phyloP scores from a whole-genome alignment of 2,329 filamentous ascomycete species.

The Plectosphaerella plurivora region DNA sequence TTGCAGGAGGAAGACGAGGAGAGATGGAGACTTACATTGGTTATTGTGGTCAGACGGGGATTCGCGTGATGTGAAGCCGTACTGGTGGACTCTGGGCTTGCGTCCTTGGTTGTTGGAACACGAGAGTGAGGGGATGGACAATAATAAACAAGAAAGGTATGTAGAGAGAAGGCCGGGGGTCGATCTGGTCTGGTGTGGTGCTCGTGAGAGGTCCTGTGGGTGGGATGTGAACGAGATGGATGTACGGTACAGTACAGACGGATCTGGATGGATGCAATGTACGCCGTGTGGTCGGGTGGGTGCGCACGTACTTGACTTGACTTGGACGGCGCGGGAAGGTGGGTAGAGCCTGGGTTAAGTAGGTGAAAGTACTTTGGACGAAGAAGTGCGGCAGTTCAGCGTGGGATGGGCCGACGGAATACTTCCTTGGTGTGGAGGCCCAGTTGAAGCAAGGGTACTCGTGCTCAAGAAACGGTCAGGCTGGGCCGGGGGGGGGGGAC shows the following conservation, averaged over 20 bases:
- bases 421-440: slow-evolving; percentile 9
- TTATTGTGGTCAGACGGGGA: neutral
- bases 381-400: slow-evolving; percentile 9
- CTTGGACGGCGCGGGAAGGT: slow-evolving; percentile 5
- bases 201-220: neutral
- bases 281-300: slow-evolving; percentile 2
- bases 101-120: neutral
- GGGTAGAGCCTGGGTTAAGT: slow-evolving; percentile 8
- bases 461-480: slow-evolving; percentile 10
- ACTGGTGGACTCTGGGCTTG: neutral
- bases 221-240: neutral
- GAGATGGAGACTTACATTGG: neutral
- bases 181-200: neutral
- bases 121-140: slow-evolving; percentile 4
- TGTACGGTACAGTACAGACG: neutral
- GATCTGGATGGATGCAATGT: neutral
- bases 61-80: neutral
- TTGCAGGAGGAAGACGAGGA: neutral
- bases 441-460: slow-evolving; percentile 6
- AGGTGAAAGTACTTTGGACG: slow-evolving; percentile 10
- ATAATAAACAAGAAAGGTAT: slow-evolving; percentile 11
- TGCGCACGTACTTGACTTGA: neutral
- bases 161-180: neutral
- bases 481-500: slow-evolving; percentile 5
- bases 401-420: slow-evolving; percentile 7